phyloP scores from a whole-genome alignment of 129 eudicot species.

The Dittrichia graveolens region DNA sequence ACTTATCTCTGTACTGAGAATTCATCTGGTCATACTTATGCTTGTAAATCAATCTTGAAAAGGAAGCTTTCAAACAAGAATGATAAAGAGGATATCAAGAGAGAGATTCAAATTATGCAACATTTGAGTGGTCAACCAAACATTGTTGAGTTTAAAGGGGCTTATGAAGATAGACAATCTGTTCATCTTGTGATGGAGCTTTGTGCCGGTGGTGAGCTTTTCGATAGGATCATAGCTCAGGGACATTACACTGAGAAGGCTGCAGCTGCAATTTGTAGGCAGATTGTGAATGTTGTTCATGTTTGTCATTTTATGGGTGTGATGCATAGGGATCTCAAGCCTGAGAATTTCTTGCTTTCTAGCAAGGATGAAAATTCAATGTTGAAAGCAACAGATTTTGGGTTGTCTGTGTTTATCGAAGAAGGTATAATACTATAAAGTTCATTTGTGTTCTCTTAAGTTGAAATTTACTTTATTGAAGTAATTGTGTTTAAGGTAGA shows the following conservation, averaged over 20 bases:
- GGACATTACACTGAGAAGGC: conserved; percentile 75
- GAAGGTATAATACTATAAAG: conserved; percentile 47
- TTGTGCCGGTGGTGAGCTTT: conserved; percentile 80
- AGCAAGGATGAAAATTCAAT: conserved; percentile 55
- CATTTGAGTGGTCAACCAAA: conserved; percentile 79
- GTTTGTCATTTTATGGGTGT: conserved; percentile 88
- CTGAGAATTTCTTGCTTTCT: conserved; percentile 67
- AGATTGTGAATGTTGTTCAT: conserved; percentile 82
- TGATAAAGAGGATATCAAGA: conserved; percentile 67
- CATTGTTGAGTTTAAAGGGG: conserved; percentile 64
- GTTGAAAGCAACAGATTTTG: conserved; percentile 77
- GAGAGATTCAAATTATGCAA: conserved; percentile 73
- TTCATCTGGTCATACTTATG: conserved; percentile 50
- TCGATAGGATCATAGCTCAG: conserved; percentile 65
- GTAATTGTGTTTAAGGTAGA: background rate
- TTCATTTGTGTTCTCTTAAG: conserved; percentile 9
- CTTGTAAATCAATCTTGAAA: conserved; percentile 74
- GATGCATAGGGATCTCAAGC: conserved; percentile 75
- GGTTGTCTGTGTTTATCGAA: conserved; percentile 69
- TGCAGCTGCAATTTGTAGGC: conserved; percentile 62
- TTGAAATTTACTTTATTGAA: background rate
- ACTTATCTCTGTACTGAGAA: conserved; percentile 66
- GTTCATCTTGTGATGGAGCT: conserved; percentile 81
- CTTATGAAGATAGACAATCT: conserved; percentile 65
- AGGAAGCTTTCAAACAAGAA: conserved; percentile 57